Conservation (phyloP, 2,329 filamentous ascomycete species). For the Penicillium sp. region DNA sequence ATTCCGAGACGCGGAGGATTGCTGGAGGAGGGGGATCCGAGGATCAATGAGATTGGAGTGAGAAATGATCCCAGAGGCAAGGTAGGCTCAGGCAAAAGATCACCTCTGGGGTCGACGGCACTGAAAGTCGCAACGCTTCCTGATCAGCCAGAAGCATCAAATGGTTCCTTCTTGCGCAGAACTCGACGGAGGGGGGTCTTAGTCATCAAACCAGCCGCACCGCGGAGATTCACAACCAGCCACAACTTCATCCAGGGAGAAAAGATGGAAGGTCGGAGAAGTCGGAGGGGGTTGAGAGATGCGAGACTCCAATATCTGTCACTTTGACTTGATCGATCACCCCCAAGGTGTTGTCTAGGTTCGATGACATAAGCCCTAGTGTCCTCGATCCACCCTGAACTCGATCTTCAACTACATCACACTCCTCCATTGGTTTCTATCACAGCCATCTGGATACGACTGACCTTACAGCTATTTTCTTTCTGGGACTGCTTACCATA, state of each 20-base stretch:
- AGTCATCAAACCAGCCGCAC: conserved; percentile 23
- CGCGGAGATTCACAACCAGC: conserved; percentile 8
- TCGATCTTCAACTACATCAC: too few relatives aligned
- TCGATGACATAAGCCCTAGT: too few relatives aligned
- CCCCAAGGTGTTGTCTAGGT: background rate
- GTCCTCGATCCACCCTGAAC: too few relatives aligned
- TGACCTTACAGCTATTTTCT: too few relatives aligned
- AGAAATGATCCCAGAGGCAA: conserved; percentile 18
- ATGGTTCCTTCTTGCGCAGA: conserved; percentile 25
- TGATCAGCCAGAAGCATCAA: conserved; percentile 13
- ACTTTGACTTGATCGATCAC: too few relatives aligned
- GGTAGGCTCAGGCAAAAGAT: conserved; percentile 10
- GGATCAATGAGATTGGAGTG: conserved; percentile 13
- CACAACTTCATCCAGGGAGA: background rate
- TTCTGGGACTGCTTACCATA: too few relatives aligned
- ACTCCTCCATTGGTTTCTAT: too few relatives aligned
- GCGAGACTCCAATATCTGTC: too few relatives aligned
- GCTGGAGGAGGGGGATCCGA: conserved; percentile 3
- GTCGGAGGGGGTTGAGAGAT: too few relatives aligned
- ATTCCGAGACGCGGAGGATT: conserved; percentile 13
- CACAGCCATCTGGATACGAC: too few relatives aligned
- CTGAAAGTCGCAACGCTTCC: conserved; percentile 4
- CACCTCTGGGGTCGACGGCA: conserved; percentile 18
- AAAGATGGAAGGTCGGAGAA: background rate
- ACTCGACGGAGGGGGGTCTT: conserved; percentile 27